phyloP scores from a whole-genome alignment of 2,329 filamentous ascomycete species.

The Capronia americana region DNA sequence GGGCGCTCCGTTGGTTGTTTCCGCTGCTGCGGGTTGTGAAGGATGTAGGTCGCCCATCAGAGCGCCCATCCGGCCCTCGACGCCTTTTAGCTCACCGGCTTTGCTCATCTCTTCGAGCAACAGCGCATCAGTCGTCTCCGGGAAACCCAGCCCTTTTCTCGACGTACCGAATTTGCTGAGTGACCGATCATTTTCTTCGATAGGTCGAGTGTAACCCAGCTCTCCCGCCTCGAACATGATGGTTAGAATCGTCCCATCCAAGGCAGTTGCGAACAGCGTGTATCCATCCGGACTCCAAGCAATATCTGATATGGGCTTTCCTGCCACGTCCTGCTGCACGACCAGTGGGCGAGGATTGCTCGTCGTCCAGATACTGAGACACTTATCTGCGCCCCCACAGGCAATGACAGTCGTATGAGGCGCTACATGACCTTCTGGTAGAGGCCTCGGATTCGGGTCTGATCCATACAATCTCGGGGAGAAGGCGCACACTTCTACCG shows the following conservation, averaged over 20 bases:
- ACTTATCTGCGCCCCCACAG: constrained; percentile 95
- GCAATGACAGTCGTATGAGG: constrained; percentile 87
- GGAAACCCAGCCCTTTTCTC: constrained; percentile 84
- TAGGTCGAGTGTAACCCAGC: constrained; percentile 82
- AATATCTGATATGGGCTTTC: constrained; percentile 91
- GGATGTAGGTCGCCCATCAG: constrained; percentile 84
- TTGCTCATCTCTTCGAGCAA: constrained; percentile 90
- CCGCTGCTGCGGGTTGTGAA: constrained; percentile 49
- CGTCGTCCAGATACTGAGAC: constrained; percentile 96
- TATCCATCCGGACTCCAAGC: constrained; percentile 93
- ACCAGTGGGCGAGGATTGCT: constrained; percentile 90
- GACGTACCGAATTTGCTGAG: constrained; percentile 91
- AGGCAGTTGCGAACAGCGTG: constrained; percentile 80
- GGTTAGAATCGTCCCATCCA: constrained; percentile 86
- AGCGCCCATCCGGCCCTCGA: constrained; percentile 96
- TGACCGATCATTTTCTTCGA: constrained; percentile 90
- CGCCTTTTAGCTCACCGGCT: constrained; percentile 84
- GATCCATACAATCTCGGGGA: constrained; percentile 87
- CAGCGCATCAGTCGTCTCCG: constrained; percentile 89
- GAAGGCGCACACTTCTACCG: constrained; percentile 96
- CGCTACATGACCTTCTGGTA: constrained; percentile 50
- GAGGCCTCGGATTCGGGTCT: constrained; percentile 65
- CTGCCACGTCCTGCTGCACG: constrained; percentile 84
- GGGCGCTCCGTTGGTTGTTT: constrained; percentile 39
- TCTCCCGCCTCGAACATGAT: constrained; percentile 85